Percentiles rank a stretch among this genome's conserved stretches.
Conservation (phyloP, 345 rosid genomes). For the Salix exigua region DNA sequence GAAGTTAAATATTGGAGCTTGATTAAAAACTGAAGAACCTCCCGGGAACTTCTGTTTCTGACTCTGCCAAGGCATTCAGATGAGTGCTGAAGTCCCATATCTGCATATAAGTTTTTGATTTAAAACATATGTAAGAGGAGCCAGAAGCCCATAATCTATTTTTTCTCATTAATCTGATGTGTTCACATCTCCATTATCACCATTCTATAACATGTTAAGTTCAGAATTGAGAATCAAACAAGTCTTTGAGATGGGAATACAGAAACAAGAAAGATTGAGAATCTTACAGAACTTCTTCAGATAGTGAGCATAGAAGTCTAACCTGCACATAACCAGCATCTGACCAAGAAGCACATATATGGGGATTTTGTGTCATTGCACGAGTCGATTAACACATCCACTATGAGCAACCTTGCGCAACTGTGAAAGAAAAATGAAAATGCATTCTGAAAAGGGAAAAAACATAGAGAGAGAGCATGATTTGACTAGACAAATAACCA, state of each 20-base stretch:
- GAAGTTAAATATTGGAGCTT: conserved; percentile 71
- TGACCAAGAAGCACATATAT: conserved; percentile 90
- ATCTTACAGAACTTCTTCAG: neutral
- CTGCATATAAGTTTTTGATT: conserved; percentile 31
- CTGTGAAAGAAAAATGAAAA: conserved; percentile 37
- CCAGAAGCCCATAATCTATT: neutral
- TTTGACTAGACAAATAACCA: neutral
- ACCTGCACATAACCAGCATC: conserved; percentile 94
- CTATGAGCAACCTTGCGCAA: conserved; percentile 73
- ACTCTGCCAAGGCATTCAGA: conserved; percentile 70
- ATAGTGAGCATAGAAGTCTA: conserved; percentile 7
- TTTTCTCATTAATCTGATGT: neutral
- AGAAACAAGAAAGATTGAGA: neutral
- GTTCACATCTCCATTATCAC: neutral
- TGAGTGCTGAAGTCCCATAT: conserved; percentile 86
- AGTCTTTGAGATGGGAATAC: neutral
- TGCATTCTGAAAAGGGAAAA: neutral
- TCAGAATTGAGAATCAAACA: neutral
- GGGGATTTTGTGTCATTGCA: conserved; percentile 83
- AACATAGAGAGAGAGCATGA: neutral
- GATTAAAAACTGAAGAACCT: conserved; percentile 58
- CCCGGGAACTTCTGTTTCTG: conserved; percentile 58
- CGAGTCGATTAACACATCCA: conserved; percentile 90
- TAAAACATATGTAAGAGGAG: neutral
- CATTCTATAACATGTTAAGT: neutral